Evolutionary conservation across 176 grass and related monocot genomes (phyloP).

Genomic region (Zea luxurians): DNA sequence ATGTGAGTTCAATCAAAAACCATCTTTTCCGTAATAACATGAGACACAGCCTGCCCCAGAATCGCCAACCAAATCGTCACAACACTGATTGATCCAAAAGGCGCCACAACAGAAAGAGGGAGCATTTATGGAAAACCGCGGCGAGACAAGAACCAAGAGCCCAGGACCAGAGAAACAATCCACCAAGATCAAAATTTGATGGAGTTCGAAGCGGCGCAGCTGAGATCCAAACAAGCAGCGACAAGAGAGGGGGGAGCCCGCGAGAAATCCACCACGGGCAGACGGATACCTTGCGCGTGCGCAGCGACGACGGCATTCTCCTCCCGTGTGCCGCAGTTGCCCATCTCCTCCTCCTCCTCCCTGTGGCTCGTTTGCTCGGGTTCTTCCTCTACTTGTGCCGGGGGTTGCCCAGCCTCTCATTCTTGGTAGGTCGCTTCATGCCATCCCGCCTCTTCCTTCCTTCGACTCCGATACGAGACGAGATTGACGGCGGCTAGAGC

Average conservation of each 20-base stretch:
- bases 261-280: background rate
- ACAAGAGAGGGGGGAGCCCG: background rate
- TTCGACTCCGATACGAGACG: background rate
- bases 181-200: constrained; percentile 31
- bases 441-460: background rate
- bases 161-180: background rate
- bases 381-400: constrained; percentile 18
- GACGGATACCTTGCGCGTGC: constrained; percentile 75
- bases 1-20: constrained; percentile 11
- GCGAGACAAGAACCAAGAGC: constrained; percentile 6
- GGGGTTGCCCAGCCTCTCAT: constrained; percentile 54
- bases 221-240: constrained; percentile 34
- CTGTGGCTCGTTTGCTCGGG: background rate
- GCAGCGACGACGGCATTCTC: constrained; percentile 99
- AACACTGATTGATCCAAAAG: constrained; percentile 2
- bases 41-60: background rate
- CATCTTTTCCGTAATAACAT: background rate
- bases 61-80: background rate
- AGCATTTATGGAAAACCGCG: background rate
- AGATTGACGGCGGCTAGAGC: background rate
- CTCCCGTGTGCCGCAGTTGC: constrained; percentile 93
- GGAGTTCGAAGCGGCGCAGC: background rate
- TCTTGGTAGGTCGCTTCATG: constrained; percentile 40
- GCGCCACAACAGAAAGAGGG: background rate
- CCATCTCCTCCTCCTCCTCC: constrained; percentile 49